Conservation (phyloP, 805 yeast species). For the Starmerella floricola region DNA sequence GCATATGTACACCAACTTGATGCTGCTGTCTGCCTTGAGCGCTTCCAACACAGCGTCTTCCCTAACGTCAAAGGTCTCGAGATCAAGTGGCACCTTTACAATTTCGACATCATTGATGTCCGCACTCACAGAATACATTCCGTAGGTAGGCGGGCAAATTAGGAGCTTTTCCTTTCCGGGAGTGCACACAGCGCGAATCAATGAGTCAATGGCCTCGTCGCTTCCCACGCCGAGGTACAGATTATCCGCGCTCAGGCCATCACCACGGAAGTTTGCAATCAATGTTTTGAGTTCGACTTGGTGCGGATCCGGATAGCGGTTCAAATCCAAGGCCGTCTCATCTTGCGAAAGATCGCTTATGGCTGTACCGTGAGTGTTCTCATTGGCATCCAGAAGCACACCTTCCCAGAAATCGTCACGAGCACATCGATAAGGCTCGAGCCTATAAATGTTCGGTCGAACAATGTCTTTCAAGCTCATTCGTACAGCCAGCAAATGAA, state of each 20-base stretch:
- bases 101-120: constrained; percentile 75
- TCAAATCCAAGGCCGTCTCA: constrained; percentile 47
- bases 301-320: constrained; percentile 96
- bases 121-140: constrained; percentile 91
- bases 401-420: constrained; percentile 90
- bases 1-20: constrained; percentile 72
- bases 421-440: constrained; percentile 93
- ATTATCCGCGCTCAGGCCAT: constrained; percentile 47
- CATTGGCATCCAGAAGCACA: constrained; percentile 85
- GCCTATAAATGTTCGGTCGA: constrained; percentile 69
- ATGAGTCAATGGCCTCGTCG: constrained; percentile 85
- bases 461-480: constrained; percentile 39
- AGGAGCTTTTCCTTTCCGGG: constrained; percentile 78
- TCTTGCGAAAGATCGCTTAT: constrained; percentile 34
- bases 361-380: constrained; percentile 87
- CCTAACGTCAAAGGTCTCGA: constrained; percentile 44
- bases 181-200: constrained; percentile 68
- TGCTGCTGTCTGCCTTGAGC: constrained; percentile 43
- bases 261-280: constrained; percentile 60
- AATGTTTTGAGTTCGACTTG: constrained; percentile 63
- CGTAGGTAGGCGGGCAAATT: constrained; percentile 90
- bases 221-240: constrained; percentile 93
- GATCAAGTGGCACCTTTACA: constrained; percentile 60
- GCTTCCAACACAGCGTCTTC: constrained; percentile 42
- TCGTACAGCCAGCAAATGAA: too few species aligned